phyloP scores from a whole-genome alignment of 345 rosid species.

The Brassica napus region DNA sequence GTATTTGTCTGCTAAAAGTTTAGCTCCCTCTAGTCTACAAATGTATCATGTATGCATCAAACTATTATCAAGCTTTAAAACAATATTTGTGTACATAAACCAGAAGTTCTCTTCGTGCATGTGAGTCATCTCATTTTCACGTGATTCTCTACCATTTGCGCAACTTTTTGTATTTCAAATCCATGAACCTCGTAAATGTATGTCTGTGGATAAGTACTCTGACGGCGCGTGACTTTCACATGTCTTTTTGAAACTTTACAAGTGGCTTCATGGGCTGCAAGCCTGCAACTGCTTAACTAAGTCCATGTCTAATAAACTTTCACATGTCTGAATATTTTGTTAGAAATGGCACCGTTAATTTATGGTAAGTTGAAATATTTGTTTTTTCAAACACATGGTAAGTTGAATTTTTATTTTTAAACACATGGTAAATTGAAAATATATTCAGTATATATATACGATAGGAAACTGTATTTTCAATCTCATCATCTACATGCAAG shows the following conservation, averaged over 20 bases:
- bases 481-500: not conserved
- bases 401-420: too few species aligned
- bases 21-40: not conserved
- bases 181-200: constrained; percentile 24
- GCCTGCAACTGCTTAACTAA: not conserved
- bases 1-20: constrained; percentile 7
- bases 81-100: not conserved
- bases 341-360: not conserved
- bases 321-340: not conserved
- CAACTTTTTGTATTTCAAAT: not conserved
- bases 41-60: not conserved
- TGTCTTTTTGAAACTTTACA: not conserved
- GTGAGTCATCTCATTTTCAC: constrained; percentile 15
- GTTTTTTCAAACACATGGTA: too few species aligned
- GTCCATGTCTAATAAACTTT: not conserved
- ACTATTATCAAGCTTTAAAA: not conserved
- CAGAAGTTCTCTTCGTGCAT: not conserved
- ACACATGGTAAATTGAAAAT: not conserved
- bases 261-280: constrained; percentile 5
- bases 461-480: not conserved
- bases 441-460: constrained; percentile 1
- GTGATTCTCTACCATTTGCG: constrained; percentile 21
- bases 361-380: not conserved
- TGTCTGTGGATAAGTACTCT: constrained; percentile 10
- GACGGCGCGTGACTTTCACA: constrained; percentile 27